phyloP scores from a whole-genome alignment of 495 filamentous ascomycete genomes.

The Bacidia gigantensis region DNA sequence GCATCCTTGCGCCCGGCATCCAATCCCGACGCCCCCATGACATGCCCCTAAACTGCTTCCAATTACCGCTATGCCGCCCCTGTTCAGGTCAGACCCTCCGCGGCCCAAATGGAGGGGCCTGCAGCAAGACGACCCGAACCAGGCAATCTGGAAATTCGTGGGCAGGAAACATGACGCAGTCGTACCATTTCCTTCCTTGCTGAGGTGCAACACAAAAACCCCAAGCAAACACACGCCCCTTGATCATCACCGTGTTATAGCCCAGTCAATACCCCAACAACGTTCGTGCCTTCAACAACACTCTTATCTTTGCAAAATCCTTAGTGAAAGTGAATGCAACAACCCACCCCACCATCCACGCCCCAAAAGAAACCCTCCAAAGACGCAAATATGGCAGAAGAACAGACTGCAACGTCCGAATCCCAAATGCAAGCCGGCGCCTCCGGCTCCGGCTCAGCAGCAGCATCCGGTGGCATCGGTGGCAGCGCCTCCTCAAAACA shows the following conservation, averaged over 20 bases:
- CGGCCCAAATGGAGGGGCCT: no score
- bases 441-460: constrained; percentile 17
- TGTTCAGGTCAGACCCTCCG: not conserved
- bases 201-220: no score
- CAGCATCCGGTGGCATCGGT: constrained; percentile 14
- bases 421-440: constrained; percentile 17
- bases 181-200: not conserved
- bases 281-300: no score
- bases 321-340: constrained; percentile 5
- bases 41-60: not conserved
- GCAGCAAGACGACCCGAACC: not conserved
- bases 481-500: constrained; percentile 16
- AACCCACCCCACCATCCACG: constrained; percentile 8
- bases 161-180: not conserved
- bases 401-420: constrained; percentile 13
- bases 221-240: no score
- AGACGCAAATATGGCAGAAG: constrained; percentile 14
- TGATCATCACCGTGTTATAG: no score
- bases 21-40: not conserved
- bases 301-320: not conserved
- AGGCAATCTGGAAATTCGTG: not conserved
- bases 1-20: not conserved
- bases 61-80: not conserved
- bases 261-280: not conserved
- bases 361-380: constrained; percentile 4